Evolutionary conservation across 768 basidiomycete species (phyloP), one percentile per base, ranked within the genome.

Genomic region (Lenzites betulinus): DNA sequence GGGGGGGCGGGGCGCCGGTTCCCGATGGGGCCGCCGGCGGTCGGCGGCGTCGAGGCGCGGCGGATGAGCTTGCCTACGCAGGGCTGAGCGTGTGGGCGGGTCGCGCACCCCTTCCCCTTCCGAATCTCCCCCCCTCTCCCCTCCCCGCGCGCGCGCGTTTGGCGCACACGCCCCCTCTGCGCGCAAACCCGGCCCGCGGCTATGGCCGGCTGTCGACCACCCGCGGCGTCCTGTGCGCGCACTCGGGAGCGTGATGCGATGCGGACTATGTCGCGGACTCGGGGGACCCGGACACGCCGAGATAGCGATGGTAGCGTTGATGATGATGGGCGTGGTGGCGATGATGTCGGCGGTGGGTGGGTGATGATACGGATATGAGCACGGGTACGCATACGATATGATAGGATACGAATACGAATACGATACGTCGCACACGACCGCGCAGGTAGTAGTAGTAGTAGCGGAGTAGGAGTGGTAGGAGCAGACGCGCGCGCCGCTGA

Each of bases 51-150:
- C 18, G 56, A 41, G 9, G 56, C 8, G n/a, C 22, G 56, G 48
- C 15, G 55, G 55, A 57, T 57, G 55, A 57, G 55, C 44, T 16
- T 57, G 55, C 55, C 55, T 7, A 49, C 55, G 22, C 54, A 47
- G 44, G 54, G 54, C 22, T 55, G 35, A 55, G 30, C 44, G 38
- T 39, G 35, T 7, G 35, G 35, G 35, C 35, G 35, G 13, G 35
- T 7, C 25, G 39, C 7, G 43, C n/a, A n/a, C n/a, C n/a, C n/a
- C n/a, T n/a, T n/a, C n/a, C n/a, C n/a, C n/a, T n/a, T n/a, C n/a
- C n/a, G n/a, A n/a, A n/a, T n/a, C n/a, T n/a, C n/a, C n/a, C n/a
- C 39, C 39, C 41, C 41, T 6, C 7, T 36, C 22, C 39, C 23
- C 1, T 16, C 20, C 22, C 7, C 25, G 20, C n/a, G 23, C 51